Base-by-base conservation (phyloP, 768 basidiomycete genomes). In the Trametes maxima region DNA sequence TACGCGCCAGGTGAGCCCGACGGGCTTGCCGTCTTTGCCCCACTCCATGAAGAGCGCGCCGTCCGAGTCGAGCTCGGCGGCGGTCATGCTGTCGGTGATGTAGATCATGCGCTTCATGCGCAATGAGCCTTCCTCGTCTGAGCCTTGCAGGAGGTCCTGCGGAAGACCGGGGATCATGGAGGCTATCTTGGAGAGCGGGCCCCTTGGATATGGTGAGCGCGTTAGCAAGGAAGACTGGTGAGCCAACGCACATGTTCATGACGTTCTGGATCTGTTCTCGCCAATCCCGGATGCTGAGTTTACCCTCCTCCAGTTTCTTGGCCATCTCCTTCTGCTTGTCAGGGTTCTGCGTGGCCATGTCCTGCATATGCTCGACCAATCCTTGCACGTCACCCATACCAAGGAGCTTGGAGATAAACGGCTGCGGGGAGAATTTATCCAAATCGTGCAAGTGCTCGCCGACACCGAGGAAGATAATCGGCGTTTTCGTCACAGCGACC, bases 91-190 rank as follows among this genome's bases (percentile, higher is more conserved):
- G 74, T 99, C 97, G 12, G 94, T 97, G 70, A 99, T 98, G 77
- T 90, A 98, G 68, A 98, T 92, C 91, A 99, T 94, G 60, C 95
- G 88, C 76, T 98, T 98, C 86, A 99, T 87, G 58, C 94, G 89
- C 60, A 83, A 72, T 5, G 89, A 85, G 33, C 92, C 94, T 67
- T 99, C 96, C 74, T 98, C 95, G 69, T 98, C 96, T 24, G 89
- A 90, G 25, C 94, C 95, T 69, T 92, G 89, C 58, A 98, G 82
- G 67, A 98, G 77, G 44, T 93, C 94, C 67, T 94, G 91, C 13
- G 94, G 91, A 63, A 99, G 84, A 25, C 97, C 97, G 3, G 97
- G 97, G 62, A 99, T 99, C 94, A 98, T 98, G 16, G 92, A 94
- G 28, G 97, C 95, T 69, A 99, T 95, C 76, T 99, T 99, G 70